Base-by-base conservation (phyloP, 352 stramenopile genomes). In the Phytophthora sp. region DNA sequence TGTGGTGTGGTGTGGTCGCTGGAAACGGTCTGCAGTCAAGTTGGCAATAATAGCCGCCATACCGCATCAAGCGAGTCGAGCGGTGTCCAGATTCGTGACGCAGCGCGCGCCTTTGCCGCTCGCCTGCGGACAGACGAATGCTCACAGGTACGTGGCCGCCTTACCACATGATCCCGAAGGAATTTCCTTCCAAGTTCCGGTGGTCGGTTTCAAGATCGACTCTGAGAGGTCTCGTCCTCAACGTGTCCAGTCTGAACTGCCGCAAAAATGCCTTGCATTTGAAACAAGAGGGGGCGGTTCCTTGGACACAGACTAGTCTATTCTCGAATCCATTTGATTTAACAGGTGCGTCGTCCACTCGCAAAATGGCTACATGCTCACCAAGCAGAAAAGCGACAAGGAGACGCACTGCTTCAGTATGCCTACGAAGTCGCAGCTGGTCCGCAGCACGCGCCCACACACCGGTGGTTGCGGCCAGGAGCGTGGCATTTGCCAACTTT, bases 401-500 rank as follows among this genome's bases (percentile, higher is more conserved):
- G n/a, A n/a, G n/a, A n/a, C n/a, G n/a, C n/a, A n/a, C n/a, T 38
- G 20, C 28, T 27, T 18, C 45, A 53, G 35, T 42, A 24, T 8
- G 12, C 8, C 32, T 17, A 52, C 17, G n/a, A 27, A 52, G 43
- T 24, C 43, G 43, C 27, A 21, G 15, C 4, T 4, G 43, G 17
- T 17, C 13, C n/a, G n/a, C n/a, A n/a, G n/a, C n/a, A n/a, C n/a
- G n/a, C n/a, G n/a, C n/a, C n/a, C n/a, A n/a, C n/a, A n/a, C n/a
- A n/a, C n/a, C n/a, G n/a, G n/a, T n/a, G n/a, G n/a, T n/a, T n/a
- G n/a, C n/a, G n/a, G n/a, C n/a, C n/a, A n/a, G n/a, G n/a, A n/a
- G 44, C 12, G 7, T 4, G 18, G 10, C 45, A 67, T 56, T 67
- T 13, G 30, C 24, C 46, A 46, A 62, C 17, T 67, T 51, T 18